phyloP scores from a whole-genome alignment of 2,329 filamentous ascomycete species.

The Metarhizium brunneum region DNA sequence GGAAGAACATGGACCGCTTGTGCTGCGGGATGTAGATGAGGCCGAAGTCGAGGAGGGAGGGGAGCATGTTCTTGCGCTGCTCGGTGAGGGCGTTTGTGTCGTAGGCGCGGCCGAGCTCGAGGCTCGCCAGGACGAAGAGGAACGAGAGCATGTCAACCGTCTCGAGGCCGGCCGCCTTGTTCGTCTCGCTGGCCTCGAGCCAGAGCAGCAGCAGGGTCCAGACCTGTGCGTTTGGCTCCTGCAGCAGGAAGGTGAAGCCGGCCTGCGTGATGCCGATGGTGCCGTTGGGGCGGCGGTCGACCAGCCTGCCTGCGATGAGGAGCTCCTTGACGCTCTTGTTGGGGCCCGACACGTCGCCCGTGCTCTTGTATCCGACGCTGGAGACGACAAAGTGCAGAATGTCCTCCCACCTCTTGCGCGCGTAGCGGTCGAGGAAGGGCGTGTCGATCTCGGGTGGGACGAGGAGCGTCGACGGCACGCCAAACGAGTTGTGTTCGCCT shows the following conservation, averaged over 20 bases:
- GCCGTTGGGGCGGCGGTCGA: conserved; percentile 54
- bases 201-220: conserved; percentile 94
- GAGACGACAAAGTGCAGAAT: conserved; percentile 94
- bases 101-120: conserved; percentile 88
- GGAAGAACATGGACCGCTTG: conserved; percentile 63
- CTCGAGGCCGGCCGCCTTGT: conserved; percentile 58
- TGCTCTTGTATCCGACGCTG: conserved; percentile 48
- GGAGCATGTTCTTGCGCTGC: conserved; percentile 80
- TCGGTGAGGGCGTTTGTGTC: conserved; percentile 75
- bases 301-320: conserved; percentile 70
- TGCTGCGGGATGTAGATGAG: conserved; percentile 66
- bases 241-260: conserved; percentile 88
- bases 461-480: conserved; percentile 64
- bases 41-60: conserved; percentile 83
- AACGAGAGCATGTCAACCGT: conserved; percentile 92
- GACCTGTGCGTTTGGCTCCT: conserved; percentile 93
- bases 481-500: conserved; percentile 80
- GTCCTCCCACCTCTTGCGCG: conserved; percentile 85
- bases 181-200: conserved; percentile 67
- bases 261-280: conserved; percentile 79
- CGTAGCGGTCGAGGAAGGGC: conserved; percentile 72
- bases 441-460: conserved; percentile 57
- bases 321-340: conserved; percentile 78
- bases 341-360: conserved; percentile 41
- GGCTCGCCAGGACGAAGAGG: conserved; percentile 86